phyloP scores from a whole-genome alignment of 2,329 filamentous ascomycete species.

The Juglanconis oblonga region DNA sequence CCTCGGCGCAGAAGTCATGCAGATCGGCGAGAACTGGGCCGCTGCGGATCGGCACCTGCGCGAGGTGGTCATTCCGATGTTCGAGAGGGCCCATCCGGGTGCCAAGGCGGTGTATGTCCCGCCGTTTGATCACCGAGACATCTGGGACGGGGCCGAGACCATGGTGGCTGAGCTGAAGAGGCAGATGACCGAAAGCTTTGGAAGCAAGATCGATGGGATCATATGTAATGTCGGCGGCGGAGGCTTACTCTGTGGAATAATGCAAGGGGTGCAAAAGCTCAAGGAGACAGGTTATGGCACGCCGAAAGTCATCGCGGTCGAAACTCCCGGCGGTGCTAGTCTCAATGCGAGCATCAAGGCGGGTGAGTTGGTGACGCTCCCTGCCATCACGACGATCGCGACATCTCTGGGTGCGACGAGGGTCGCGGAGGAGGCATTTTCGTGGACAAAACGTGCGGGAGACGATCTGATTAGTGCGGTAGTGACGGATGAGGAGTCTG shows the following conservation, averaged over 20 bases:
- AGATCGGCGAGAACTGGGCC: conserved; percentile 62
- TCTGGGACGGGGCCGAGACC: conserved; percentile 63
- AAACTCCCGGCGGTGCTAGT: conserved; percentile 70
- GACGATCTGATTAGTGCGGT: conserved; percentile 53
- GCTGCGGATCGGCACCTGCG: conserved; percentile 67
- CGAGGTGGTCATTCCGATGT: conserved; percentile 32
- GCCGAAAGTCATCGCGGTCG: conserved; percentile 62
- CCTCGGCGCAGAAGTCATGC: conserved; percentile 65
- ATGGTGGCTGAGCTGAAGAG: conserved; percentile 46
- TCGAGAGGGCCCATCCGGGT: conserved; percentile 39
- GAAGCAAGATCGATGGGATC: conserved; percentile 52
- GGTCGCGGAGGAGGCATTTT: conserved; percentile 58
- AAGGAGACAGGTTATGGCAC: conserved; percentile 18
- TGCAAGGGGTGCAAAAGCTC: conserved; percentile 54
- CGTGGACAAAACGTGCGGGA: conserved; percentile 51
- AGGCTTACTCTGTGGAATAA: conserved; percentile 66
- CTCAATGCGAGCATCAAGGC: conserved; percentile 55
- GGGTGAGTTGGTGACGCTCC: conserved; percentile 57
- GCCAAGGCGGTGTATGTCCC: conserved; percentile 56
- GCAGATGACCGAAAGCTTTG: conserved; percentile 28
- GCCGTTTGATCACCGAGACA: conserved; percentile 63
- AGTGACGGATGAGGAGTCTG: conserved; percentile 74
- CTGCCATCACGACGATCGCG: conserved; percentile 68
- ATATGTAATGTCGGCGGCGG: conserved; percentile 71
- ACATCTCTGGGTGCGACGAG: conserved; percentile 65